These are phyloP conservation scores for Trametes sanguinea DNA, from an alignment of 768 basidiomycete genomes.

Conservation along the genomic window DNA sequence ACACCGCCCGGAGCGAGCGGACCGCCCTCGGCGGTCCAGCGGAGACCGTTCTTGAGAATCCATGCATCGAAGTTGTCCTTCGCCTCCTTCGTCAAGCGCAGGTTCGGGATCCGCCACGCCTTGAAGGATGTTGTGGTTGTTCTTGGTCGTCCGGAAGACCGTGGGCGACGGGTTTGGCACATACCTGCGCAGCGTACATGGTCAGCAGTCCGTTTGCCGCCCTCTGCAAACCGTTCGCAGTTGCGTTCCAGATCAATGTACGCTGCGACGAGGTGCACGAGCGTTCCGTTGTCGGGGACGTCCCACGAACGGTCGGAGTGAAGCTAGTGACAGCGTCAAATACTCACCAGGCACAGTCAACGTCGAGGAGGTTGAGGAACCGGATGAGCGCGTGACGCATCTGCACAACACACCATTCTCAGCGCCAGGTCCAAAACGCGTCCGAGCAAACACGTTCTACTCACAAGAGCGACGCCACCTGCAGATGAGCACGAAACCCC, in stretches of 20 bases:
- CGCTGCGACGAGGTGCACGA: slow-evolving; percentile 1
- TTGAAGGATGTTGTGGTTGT: slow-evolving; percentile 95
- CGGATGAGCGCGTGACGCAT: slow-evolving; percentile 95
- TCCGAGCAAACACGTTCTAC: slow-evolving; percentile 34
- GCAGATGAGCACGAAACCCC: slow-evolving; percentile 19
- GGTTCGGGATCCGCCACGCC: slow-evolving; percentile 81
- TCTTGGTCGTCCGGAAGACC: slow-evolving; percentile 92
- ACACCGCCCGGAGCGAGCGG: slow-evolving; percentile 82
- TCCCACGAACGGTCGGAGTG: background rate
- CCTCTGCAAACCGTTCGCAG: background rate
- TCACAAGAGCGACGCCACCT: slow-evolving; percentile 92
- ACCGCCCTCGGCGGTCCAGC: slow-evolving; percentile 86
- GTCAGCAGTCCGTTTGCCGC: background rate
- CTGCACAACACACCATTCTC: slow-evolving; percentile 37
- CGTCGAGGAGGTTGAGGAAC: slow-evolving; percentile 76
- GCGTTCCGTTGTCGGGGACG: slow-evolving; percentile 12
- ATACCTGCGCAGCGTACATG: slow-evolving; percentile 51
- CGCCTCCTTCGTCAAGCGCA: slow-evolving; percentile 76
- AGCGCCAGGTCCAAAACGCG: slow-evolving; percentile 22
- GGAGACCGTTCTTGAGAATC: slow-evolving; percentile 86
- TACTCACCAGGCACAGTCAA: slow-evolving; percentile 76
- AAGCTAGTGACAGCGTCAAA: background rate
- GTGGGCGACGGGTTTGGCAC: slow-evolving; percentile 86
- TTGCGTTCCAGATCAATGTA: background rate
- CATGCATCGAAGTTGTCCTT: slow-evolving; percentile 83